Percentiles rank a stretch among this genome's conserved stretches.
phyloP scores from a whole-genome alignment of 2,329 filamentous ascomycete genomes.

The Botrytis fabae region DNA sequence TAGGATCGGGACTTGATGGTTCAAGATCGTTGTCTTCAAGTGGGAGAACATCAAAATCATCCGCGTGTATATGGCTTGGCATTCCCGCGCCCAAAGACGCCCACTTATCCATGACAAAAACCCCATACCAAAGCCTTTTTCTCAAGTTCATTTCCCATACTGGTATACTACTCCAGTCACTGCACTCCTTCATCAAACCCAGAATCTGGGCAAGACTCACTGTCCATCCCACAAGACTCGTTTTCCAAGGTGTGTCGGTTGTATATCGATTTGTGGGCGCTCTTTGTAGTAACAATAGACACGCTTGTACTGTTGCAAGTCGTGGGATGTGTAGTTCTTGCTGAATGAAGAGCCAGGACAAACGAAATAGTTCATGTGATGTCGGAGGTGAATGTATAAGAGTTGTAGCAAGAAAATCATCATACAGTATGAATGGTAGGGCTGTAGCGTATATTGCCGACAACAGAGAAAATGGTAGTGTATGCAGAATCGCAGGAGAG shows the following conservation, averaged over 20 bases:
- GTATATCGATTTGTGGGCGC: conserved; percentile 41
- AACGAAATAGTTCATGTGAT: conserved; percentile 38
- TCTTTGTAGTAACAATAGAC: conserved; percentile 41
- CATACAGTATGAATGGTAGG: conserved; percentile 48
- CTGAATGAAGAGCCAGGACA: conserved; percentile 39
- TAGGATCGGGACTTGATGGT: conserved; percentile 28
- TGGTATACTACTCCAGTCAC: conserved; percentile 39
- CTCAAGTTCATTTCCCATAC: conserved; percentile 40
- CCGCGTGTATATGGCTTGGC: conserved; percentile 40
- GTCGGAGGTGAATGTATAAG: conserved; percentile 40
- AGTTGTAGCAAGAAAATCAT: conserved; percentile 42
- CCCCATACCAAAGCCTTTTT: conserved; percentile 41
- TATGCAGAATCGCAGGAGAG: conserved; percentile 39
- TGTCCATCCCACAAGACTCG: conserved; percentile 41
- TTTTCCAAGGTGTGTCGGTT: conserved; percentile 42
- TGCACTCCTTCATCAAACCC: conserved; percentile 40
- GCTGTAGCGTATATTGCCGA: conserved; percentile 48
- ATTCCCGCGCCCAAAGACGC: conserved; percentile 41
- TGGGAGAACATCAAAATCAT: conserved; percentile 40
- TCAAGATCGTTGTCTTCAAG: conserved; percentile 36
- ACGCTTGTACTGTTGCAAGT: conserved; percentile 41
- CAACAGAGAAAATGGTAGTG: conserved; percentile 43
- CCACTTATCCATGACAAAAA: conserved; percentile 43
- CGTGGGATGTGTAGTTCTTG: conserved; percentile 42
- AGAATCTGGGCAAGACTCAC: conserved; percentile 41